Percentiles rank a stretch among this genome's conserved stretches.
These are phyloP conservation scores for Phylloboletellus chloephorus DNA, from an alignment of 1,284 basidiomycete species.

Conservation along the genomic window DNA sequence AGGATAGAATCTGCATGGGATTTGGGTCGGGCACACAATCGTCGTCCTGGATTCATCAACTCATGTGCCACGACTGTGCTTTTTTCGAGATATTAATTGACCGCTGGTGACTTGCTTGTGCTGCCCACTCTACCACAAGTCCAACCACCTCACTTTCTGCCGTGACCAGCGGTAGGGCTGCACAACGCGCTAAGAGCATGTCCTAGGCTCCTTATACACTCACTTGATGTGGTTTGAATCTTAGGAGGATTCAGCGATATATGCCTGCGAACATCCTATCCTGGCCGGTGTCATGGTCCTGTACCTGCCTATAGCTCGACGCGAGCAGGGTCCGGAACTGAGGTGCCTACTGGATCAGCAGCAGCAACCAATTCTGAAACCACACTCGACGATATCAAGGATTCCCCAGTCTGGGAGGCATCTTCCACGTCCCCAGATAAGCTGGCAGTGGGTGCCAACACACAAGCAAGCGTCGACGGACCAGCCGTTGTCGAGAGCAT, in stretches of 20 bases:
- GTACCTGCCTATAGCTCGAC: slow-evolving; percentile 20
- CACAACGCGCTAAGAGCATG: too few species aligned
- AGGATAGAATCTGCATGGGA: too few species aligned
- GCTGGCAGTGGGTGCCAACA: slow-evolving; percentile 9
- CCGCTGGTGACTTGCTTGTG: too few species aligned
- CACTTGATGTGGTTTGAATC: too few species aligned
- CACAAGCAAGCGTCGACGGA: slow-evolving; percentile 15
- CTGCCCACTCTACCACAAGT: too few species aligned
- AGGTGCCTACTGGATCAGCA: slow-evolving; percentile 2
- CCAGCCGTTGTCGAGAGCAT: slow-evolving; percentile 5
- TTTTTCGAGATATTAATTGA: too few species aligned
- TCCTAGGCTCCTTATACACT: too few species aligned
- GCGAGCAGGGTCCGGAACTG: slow-evolving; percentile 7
- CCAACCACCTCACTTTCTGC: too few species aligned
- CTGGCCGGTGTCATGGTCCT: neutral
- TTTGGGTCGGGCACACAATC: too few species aligned
- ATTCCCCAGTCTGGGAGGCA: slow-evolving; percentile 1
- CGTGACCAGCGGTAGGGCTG: too few species aligned
- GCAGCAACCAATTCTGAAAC: neutral
- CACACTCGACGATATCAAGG: neutral
- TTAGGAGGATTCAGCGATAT: neutral
- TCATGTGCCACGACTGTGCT: too few species aligned
- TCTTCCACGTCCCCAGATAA: neutral
- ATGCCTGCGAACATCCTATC: neutral
- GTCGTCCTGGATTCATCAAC: too few species aligned